Evolutionary conservation across 768 basidiomycete species (phyloP).

Genomic region (Multifurca ochricompacta): DNA sequence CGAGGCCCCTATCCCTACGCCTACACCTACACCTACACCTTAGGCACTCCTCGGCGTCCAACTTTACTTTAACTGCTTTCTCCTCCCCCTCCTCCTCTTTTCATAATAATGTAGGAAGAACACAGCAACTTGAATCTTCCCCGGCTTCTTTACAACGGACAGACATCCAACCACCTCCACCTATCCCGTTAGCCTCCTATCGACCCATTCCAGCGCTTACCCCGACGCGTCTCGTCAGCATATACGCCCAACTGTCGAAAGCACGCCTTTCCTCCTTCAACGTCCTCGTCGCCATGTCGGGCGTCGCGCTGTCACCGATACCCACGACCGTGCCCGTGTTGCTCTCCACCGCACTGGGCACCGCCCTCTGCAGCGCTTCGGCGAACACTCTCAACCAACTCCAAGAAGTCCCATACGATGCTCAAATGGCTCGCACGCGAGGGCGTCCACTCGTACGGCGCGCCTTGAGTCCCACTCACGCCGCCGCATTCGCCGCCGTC

Average conservation of each 20-base stretch:
- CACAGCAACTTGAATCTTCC: not conserved
- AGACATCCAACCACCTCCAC: slow-evolving; percentile 2
- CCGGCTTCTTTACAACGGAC: not conserved
- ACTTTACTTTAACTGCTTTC: not conserved
- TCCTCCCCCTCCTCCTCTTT: slow-evolving; percentile 9
- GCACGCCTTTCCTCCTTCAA: slow-evolving; percentile 75
- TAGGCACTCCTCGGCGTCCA: slow-evolving; percentile 7
- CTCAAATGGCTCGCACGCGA: slow-evolving; percentile 91
- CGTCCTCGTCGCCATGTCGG: slow-evolving; percentile 83
- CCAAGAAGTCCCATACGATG: slow-evolving; percentile 91
- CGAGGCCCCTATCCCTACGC: not conserved
- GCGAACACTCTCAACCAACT: slow-evolving; percentile 95
- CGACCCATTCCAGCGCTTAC: slow-evolving; percentile 33
- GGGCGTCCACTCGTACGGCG: slow-evolving; percentile 79
- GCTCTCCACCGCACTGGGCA: slow-evolving; percentile 81
- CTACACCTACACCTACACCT: slow-evolving; percentile 1
- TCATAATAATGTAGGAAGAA: not conserved
- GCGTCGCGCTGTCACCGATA: slow-evolving; percentile 87
- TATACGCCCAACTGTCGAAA: slow-evolving; percentile 82
- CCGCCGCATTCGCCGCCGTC: slow-evolving; percentile 63
- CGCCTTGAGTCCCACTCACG: slow-evolving; percentile 81
- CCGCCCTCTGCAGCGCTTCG: slow-evolving; percentile 83
- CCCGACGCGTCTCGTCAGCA: slow-evolving; percentile 43
- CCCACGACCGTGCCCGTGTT: slow-evolving; percentile 79
- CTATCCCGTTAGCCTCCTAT: slow-evolving; percentile 21